A percentile compares a stretch with the other conserved stretches of the same genome.
These are phyloP conservation scores for Ramularia endophylla DNA, from an alignment of 2,329 filamentous ascomycete genomes.

Conservation along the genomic window DNA sequence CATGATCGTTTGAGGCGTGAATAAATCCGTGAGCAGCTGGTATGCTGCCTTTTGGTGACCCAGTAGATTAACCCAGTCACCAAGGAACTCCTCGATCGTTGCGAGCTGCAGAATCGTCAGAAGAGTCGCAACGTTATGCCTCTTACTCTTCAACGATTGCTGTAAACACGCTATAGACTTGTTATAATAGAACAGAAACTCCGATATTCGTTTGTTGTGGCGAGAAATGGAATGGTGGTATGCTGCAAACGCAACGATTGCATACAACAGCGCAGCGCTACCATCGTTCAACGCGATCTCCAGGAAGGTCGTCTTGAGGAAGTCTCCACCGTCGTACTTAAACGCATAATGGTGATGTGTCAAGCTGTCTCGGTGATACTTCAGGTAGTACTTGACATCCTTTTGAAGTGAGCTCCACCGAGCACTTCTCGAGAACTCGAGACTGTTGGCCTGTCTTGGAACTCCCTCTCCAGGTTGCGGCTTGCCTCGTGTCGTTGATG, in stretches of 20 bases:
- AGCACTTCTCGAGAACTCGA: conserved; percentile 20
- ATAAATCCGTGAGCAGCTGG: conserved; percentile 70
- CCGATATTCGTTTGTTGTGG: conserved; percentile 65
- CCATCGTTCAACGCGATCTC: conserved; percentile 70
- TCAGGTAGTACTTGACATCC: conserved; percentile 71
- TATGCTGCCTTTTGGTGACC: conserved; percentile 88
- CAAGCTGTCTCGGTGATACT: conserved; percentile 72
- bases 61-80: conserved; percentile 91
- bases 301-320: conserved; percentile 66
- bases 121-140: conserved; percentile 66
- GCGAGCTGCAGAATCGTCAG: conserved; percentile 86
- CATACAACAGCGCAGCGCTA: conserved; percentile 64
- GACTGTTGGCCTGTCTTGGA: conserved; percentile 18
- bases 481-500: conserved; percentile 37
- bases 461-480: conserved; percentile 16
- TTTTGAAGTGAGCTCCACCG: conserved; percentile 34
- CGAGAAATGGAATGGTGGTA: conserved; percentile 74
- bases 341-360: conserved; percentile 78
- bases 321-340: conserved; percentile 62
- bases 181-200: conserved; percentile 87
- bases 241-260: conserved; percentile 79
- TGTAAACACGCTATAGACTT: conserved; percentile 74
- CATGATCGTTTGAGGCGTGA: conserved; percentile 69
- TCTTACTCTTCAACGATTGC: conserved; percentile 62
- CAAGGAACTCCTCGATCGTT: conserved; percentile 93